Evolutionary conservation across 139 green algal genomes (phyloP), one percentile per base, ranked within the genome.

Genomic region (Nannochloris sp.): DNA sequence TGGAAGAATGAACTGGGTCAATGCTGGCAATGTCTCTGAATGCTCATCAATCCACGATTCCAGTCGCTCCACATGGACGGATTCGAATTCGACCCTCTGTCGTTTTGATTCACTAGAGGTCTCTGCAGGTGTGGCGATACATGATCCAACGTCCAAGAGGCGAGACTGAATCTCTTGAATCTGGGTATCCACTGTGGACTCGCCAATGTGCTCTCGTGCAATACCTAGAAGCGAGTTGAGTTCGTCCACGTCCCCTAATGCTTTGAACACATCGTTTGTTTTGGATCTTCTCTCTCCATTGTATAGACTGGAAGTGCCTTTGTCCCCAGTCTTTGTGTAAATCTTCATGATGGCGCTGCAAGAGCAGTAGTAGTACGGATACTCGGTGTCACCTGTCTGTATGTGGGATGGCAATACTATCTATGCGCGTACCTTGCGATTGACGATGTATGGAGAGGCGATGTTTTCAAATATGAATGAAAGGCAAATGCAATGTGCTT

Each of bases 1-100:
- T 5, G 92, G 92, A 49, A 97, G 80, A 57, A 98, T 97, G 82
- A 98, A 98, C 56, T 88, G 84, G 2, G 67, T 82, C 15, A 98
- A 77, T 5, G 76, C 72, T 8, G 92, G 87, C 50, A 98, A 80
- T 48, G 83, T 24, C 11, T 74, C 71, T 50, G 89, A 79, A 72
- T 92, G 78, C 8, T 51, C 73, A 68, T 98, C 92, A 29, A 98
- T 95, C 88, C 89, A 96, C 0, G 69, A 57, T 81, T 97, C 91
- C 58, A 97, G 62, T 59, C 68, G 34, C 7, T 49, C 27, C 1
- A 70, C 70, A 36, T 73, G 62, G 0, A 14, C 48, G 0, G 57
- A 37, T 18, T 75, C 71, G 48, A 97, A 97, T 4, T 63, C 57
- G 8, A 70, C 75, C 4, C 84, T 74, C 66, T 83, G 37, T 57